These are phyloP conservation scores for Fusarium sp. DNA, from an alignment of 2,329 filamentous ascomycete species.

Conservation along the genomic window DNA sequence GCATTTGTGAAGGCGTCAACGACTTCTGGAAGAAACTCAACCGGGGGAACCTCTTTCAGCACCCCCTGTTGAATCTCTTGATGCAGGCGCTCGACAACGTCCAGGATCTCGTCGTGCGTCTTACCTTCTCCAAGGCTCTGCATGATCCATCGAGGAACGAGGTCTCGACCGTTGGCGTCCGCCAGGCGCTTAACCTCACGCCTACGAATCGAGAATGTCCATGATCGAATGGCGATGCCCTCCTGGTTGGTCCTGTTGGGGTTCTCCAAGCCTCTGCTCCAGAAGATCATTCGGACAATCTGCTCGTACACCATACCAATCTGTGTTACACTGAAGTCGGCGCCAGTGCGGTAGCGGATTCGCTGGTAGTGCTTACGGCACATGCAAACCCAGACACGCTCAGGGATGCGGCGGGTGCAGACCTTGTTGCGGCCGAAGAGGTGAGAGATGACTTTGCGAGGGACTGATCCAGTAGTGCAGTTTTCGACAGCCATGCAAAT, in stretches of 20 bases:
- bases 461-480: conserved; percentile 71
- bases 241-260: conserved; percentile 46
- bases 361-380: conserved; percentile 89
- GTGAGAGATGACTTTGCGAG: conserved; percentile 82
- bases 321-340: conserved; percentile 71
- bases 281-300: conserved; percentile 71
- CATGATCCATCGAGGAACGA: conserved; percentile 60
- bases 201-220: conserved; percentile 73
- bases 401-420: conserved; percentile 77
- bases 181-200: conserved; percentile 71
- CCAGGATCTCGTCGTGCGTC: conserved; percentile 60
- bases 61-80: conserved; percentile 58
- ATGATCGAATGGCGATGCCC: conserved; percentile 57
- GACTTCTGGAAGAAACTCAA: conserved; percentile 70
- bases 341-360: conserved; percentile 74
- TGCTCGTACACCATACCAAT: conserved; percentile 73
- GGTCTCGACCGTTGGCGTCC: conserved; percentile 47
- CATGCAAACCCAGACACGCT: conserved; percentile 78
- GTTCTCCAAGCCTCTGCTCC: conserved; percentile 66
- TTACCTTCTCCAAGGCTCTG: conserved; percentile 61
- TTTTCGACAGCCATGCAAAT: conserved; percentile 68
- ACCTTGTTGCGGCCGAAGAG: conserved; percentile 87
- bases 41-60: conserved; percentile 65
- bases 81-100: conserved; percentile 61
- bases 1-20: conserved; percentile 52